Evolutionary conservation across 139 green algal genomes (phyloP), one percentile per base, ranked within the genome.

Genomic region (Chlamydomonas eustigma): DNA sequence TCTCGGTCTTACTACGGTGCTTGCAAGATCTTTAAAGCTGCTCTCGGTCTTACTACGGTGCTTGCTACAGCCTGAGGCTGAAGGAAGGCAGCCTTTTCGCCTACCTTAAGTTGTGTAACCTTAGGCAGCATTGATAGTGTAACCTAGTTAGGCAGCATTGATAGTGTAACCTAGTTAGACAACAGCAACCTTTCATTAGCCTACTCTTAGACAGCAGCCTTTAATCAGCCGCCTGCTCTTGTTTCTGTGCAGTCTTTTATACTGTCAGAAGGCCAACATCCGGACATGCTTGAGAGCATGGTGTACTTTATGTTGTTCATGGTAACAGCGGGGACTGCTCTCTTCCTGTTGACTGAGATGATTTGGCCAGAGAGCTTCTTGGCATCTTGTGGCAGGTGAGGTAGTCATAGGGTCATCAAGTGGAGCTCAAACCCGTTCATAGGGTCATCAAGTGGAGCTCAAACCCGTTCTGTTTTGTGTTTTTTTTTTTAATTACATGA

Each of bases 261-360:
- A 1, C 65, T 80, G 2, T 32, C 18, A 8, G 22, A 75, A 36
- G 65, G 35, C 5, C 4, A 64, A 50, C 32, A 80, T 35, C 4
- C 22, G 34, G 66, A 80, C 65, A 80, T 80, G 75, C 65, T 80
- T 50, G 75, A 70, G 22, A 36, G 22, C 31, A 75, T 76, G 66
- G n/a, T 37, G 31, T 80, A 75, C 66, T 74, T 64, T 6, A 22
- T 75, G 44, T 34, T 80, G 33, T 75, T 64, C 75, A 12, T 75
- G 32, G 44, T 71, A 2, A 39, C 50, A 1, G 34, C 35, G 1
- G 44, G 1, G 34, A 80, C 75, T 25, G 32, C 65, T 22, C 1
- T 71, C 3, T 52, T 37, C 30, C 34, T 75, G 33, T 2, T 75
- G 12, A 28, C 18, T 3, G 75, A 80, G 75, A 28, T 75, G 44